Evolutionary conservation across 2,329 filamentous ascomycete species (phyloP).

Genomic region (Verticillium isaacii): DNA sequence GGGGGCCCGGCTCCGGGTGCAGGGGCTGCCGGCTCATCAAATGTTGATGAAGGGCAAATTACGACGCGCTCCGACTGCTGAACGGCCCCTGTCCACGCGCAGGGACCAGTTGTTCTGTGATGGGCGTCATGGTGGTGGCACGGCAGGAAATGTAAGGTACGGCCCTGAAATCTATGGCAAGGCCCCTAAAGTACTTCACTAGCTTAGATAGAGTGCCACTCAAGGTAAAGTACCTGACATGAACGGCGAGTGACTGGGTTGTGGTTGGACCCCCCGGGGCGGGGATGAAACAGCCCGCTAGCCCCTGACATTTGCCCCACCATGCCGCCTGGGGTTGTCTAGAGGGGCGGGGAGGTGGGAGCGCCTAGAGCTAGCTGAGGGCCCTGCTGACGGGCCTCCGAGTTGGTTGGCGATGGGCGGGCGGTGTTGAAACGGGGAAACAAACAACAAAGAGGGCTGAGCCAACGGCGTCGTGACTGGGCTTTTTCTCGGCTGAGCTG

Average conservation of each 20-base stretch:
- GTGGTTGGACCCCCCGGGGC: neutral
- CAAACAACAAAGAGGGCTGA: neutral
- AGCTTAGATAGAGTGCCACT: too few relatives aligned
- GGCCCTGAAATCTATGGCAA: too few relatives aligned
- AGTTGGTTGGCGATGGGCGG: neutral
- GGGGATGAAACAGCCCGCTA: neutral
- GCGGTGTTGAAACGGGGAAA: neutral
- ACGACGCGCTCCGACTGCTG: neutral
- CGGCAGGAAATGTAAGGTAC: too few relatives aligned
- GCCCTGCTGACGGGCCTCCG: neutral
- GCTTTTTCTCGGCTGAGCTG: neutral
- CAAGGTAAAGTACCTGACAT: too few relatives aligned
- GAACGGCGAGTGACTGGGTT: neutral
- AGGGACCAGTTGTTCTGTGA: neutral
- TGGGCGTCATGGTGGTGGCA: neutral
- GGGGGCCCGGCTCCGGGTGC: neutral
- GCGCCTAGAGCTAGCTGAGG: neutral
- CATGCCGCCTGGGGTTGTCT: neutral
- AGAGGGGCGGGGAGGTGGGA: too few relatives aligned
- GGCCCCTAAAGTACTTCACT: too few relatives aligned
- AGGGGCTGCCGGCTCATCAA: neutral
- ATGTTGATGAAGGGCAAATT: neutral
- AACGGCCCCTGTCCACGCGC: neutral
- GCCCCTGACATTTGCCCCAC: neutral
- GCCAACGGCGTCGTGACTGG: neutral